phyloP scores from a whole-genome alignment of 2,329 filamentous ascomycete species.

The Calonectria henricotiae region DNA sequence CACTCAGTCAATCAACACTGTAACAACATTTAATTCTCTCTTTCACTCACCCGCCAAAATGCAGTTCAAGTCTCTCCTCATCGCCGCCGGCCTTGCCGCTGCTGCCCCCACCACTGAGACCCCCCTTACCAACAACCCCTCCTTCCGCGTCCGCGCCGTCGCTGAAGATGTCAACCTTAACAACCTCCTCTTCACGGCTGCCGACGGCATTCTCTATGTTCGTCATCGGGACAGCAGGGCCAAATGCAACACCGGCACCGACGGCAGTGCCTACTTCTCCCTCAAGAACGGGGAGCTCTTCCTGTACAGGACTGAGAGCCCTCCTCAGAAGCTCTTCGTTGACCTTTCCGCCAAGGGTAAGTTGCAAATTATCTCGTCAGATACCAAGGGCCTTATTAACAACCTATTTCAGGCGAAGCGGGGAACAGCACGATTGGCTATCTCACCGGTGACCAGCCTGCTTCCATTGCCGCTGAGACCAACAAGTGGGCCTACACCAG shows the following conservation, averaged over 20 bases:
- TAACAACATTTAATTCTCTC: conserved; percentile 7
- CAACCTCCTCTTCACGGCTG: conserved; percentile 64
- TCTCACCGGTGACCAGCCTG: conserved; percentile 60
- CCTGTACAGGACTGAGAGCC: conserved; percentile 62
- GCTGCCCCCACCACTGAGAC: conserved; percentile 44
- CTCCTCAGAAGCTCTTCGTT: conserved; percentile 67
- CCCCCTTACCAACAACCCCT: background rate
- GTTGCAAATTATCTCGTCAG: conserved; percentile 1
- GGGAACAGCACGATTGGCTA: conserved; percentile 67
- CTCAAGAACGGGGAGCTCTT: conserved; percentile 64
- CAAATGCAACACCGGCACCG: conserved; percentile 62
- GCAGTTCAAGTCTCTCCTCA: conserved; percentile 53
- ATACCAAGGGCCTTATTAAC: background rate
- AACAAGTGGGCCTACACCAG: conserved; percentile 65
- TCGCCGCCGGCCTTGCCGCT: conserved; percentile 51
- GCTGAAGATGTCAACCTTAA: conserved; percentile 68
- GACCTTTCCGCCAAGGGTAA: conserved; percentile 72
- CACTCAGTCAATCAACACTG: conserved; percentile 7
- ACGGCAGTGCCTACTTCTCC: conserved; percentile 67
- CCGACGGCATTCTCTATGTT: conserved; percentile 62
- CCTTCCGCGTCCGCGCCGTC: conserved; percentile 41
- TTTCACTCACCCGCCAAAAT: conserved; percentile 44
- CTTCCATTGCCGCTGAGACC: conserved; percentile 63
- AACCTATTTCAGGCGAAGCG: conserved; percentile 55
- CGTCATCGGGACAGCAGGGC: conserved; percentile 64